phyloP scores from a whole-genome alignment of 163 green algal genomes.

The Chlorella variabilis region DNA sequence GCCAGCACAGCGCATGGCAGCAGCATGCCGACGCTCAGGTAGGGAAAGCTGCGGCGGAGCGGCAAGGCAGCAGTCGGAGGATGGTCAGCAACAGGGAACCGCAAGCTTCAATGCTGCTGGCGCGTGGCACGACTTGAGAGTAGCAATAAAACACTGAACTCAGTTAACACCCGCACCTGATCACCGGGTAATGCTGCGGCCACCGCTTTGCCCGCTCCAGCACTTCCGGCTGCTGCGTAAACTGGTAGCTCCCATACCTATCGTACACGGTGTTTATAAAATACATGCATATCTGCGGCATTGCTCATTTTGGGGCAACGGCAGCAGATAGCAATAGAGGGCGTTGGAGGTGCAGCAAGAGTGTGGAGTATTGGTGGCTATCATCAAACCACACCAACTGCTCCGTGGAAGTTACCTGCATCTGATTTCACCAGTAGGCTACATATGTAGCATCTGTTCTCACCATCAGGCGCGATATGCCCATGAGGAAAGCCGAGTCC shows the following conservation, averaged over 20 bases:
- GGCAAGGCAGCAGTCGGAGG: too few species aligned
- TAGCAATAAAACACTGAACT: too few species aligned
- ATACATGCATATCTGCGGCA: constrained; percentile 47
- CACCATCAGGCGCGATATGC: constrained; percentile 31
- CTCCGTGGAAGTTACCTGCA: too few species aligned
- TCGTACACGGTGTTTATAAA: constrained; percentile 50
- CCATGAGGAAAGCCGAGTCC: neutral
- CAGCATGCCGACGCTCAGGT: constrained; percentile 41
- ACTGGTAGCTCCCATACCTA: constrained; percentile 24
- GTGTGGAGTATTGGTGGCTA: neutral
- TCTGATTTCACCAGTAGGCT: too few species aligned
- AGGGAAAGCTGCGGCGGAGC: constrained; percentile 36
- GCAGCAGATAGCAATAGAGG: neutral
- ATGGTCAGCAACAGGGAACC: too few species aligned
- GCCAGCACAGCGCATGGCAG: constrained; percentile 47
- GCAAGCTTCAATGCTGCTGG: too few species aligned
- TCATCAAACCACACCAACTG: neutral
- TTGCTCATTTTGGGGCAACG: too few species aligned
- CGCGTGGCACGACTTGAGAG: too few species aligned
- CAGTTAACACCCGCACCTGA: neutral
- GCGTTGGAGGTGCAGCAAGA: too few species aligned
- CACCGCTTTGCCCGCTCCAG: constrained; percentile 24
- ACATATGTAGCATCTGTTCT: too few species aligned
- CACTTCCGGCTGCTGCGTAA: constrained; percentile 49
- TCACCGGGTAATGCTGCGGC: constrained; percentile 23